A percentile compares a stretch with the other conserved stretches of the same genome.
These are phyloP conservation scores for Sechiopsis laciniata DNA, from an alignment of 306 rosid species.

Conservation along the genomic window DNA sequence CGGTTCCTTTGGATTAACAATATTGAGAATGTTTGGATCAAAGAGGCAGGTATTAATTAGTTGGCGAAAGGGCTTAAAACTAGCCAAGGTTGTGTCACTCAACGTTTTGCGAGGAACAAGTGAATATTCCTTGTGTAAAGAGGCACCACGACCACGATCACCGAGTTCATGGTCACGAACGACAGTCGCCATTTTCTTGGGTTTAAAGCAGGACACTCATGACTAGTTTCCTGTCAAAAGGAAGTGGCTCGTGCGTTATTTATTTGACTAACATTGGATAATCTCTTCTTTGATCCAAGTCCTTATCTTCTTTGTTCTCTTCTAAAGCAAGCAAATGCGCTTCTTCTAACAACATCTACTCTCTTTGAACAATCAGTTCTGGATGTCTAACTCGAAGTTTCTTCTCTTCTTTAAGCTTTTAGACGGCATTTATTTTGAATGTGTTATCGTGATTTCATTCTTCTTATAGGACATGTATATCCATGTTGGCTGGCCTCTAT, in stretches of 20 bases:
- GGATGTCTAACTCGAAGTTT: neutral
- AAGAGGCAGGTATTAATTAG: neutral
- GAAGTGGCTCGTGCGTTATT: neutral
- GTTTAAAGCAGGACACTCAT: neutral
- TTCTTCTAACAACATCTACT: neutral
- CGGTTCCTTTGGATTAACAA: neutral
- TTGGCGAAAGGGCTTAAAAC: neutral
- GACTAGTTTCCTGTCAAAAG: neutral
- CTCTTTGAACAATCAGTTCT: neutral
- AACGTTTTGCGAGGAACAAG: neutral
- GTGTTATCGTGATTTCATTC: neutral
- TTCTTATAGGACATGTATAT: constrained; percentile 67
- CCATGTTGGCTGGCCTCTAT: constrained; percentile 89
- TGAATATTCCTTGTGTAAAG: neutral
- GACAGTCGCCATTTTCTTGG: neutral
- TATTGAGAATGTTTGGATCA: neutral
- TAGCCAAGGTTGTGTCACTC: neutral
- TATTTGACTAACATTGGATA: neutral
- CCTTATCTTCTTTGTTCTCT: neutral
- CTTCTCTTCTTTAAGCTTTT: neutral
- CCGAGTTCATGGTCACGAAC: neutral
- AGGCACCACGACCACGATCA: neutral
- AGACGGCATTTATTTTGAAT: too few relatives aligned
- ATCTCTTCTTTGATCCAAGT: neutral
- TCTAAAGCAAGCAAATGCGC: neutral